Evolutionary conservation across 805 yeast species (phyloP).

Genomic region (Isabelozyma gotoi): DNA sequence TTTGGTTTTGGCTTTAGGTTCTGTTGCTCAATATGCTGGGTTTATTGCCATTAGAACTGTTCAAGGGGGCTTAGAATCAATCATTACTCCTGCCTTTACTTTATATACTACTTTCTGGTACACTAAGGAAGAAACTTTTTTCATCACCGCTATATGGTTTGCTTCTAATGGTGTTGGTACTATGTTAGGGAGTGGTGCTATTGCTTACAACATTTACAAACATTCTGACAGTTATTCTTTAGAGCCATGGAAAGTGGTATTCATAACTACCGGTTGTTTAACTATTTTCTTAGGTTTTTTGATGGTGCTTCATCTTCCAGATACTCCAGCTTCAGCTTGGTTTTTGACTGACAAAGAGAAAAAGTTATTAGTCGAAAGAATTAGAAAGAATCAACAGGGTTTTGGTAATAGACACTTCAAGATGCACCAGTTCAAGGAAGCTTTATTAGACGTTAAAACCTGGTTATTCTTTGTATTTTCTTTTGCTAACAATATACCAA

Average conservation of each 20-base stretch:
- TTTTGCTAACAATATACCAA: conserved; percentile 30
- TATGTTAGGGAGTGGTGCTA: conserved; percentile 18
- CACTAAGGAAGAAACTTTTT: conserved; percentile 31
- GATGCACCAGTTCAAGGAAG: conserved; percentile 52
- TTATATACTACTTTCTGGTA: conserved; percentile 33
- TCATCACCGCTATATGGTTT: conserved; percentile 37
- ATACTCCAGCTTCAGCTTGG: conserved; percentile 32
- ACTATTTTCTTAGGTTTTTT: conserved; percentile 33
- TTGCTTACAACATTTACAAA: conserved; percentile 17
- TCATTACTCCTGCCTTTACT: conserved; percentile 42
- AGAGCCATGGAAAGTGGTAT: conserved; percentile 42
- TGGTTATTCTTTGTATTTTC: conserved; percentile 46
- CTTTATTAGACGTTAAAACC: conserved; percentile 47
- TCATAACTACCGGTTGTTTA: conserved; percentile 41
- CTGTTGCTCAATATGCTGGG: conserved; percentile 47
- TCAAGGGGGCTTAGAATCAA: conserved; percentile 39
- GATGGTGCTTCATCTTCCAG: conserved; percentile 29
- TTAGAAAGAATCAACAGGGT: conserved; percentile 56
- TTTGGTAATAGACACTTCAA: conserved; percentile 57
- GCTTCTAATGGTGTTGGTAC: conserved; percentile 34
- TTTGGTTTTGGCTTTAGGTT: conserved; percentile 48
- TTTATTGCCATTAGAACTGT: conserved; percentile 37
- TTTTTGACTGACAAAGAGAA: conserved; percentile 44
- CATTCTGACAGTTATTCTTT: conserved; percentile 11
- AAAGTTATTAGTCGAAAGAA: conserved; percentile 45